These are phyloP conservation scores for Penicillium pancosmium DNA, from an alignment of 495 filamentous ascomycete genomes.

Conservation along the genomic window DNA sequence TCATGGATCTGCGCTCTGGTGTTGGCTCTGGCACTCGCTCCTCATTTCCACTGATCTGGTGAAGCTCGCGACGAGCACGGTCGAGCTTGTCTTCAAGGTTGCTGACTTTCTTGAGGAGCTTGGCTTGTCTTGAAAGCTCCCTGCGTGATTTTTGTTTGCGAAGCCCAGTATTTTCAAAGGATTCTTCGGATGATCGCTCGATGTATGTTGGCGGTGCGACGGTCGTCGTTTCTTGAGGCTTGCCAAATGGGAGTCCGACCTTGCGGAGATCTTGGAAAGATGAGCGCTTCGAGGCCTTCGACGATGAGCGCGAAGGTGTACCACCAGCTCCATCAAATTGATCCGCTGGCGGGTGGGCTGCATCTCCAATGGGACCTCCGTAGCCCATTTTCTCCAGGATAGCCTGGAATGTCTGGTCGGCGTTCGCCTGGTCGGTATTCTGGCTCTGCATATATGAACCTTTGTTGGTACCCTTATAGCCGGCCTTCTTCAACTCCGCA, in stretches of 20 bases:
- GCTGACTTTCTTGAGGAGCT: conserved; percentile 65
- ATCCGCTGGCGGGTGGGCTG: neutral
- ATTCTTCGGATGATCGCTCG: conserved; percentile 33
- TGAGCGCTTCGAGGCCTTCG: conserved; percentile 35
- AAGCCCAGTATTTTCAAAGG: conserved; percentile 34
- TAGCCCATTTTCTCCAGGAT: conserved; percentile 43
- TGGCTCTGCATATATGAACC: conserved; percentile 36
- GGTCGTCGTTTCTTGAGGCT: conserved; percentile 14
- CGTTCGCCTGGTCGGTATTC: conserved; percentile 23
- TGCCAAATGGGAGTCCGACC: conserved; percentile 35
- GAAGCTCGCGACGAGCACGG: conserved; percentile 60
- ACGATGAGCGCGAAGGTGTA: conserved; percentile 23
- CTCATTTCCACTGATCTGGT: conserved; percentile 48
- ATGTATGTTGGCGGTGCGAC: conserved; percentile 10
- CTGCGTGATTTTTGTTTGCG: conserved; percentile 58
- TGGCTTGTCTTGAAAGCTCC: conserved; percentile 63
- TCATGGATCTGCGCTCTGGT: conserved; percentile 22
- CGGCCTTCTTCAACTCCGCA: conserved; percentile 61
- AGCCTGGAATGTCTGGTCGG: conserved; percentile 44
- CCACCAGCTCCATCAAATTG: neutral
- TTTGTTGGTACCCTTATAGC: conserved; percentile 54
- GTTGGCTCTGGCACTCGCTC: conserved; percentile 31
- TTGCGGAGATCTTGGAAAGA: conserved; percentile 46
- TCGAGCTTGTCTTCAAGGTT: conserved; percentile 66
- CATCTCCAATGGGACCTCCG: conserved; percentile 9